Evolutionary conservation across 257 asterid species (phyloP).

Genomic region (Solanum virginianum): DNA sequence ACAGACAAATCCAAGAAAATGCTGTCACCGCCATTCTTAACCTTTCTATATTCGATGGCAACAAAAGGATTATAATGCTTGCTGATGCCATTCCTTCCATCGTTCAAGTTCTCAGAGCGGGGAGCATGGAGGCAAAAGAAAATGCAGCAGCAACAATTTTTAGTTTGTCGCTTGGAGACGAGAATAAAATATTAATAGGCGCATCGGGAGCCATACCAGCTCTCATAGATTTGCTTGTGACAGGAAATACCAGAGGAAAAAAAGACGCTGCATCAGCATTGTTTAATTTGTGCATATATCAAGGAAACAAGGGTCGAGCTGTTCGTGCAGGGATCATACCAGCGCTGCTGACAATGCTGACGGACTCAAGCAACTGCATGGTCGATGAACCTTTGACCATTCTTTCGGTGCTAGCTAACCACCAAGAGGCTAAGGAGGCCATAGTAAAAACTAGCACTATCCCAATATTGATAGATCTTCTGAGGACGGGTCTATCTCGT

Average conservation of each 20-base stretch:
- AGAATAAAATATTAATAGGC: slow-evolving; percentile 77
- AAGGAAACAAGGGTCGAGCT: slow-evolving; percentile 88
- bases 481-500: slow-evolving; percentile 59
- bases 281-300: slow-evolving; percentile 79
- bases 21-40: slow-evolving; percentile 79
- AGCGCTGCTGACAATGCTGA: slow-evolving; percentile 60
- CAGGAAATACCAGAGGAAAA: slow-evolving; percentile 71
- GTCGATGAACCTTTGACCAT: slow-evolving; percentile 85
- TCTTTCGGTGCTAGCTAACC: slow-evolving; percentile 75
- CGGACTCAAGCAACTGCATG: slow-evolving; percentile 56
- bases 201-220: slow-evolving; percentile 93
- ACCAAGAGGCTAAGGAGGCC: slow-evolving; percentile 69
- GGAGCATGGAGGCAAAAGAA: slow-evolving; percentile 85
- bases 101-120: slow-evolving; percentile 79
- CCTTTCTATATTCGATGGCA: slow-evolving; percentile 68
- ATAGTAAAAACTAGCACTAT: slow-evolving; percentile 67
- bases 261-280: slow-evolving; percentile 93
- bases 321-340: slow-evolving; percentile 71
- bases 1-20: slow-evolving; percentile 59
- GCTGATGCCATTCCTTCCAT: slow-evolving; percentile 85
- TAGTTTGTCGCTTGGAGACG: slow-evolving; percentile 74
- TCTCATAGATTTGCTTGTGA: slow-evolving; percentile 61
- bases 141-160: slow-evolving; percentile 93
- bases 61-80: slow-evolving; percentile 77
- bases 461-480: slow-evolving; percentile 62